These are phyloP conservation scores for Halteria grandinella DNA, from an alignment of 73 alveolate species.

Conservation along the genomic window DNA sequence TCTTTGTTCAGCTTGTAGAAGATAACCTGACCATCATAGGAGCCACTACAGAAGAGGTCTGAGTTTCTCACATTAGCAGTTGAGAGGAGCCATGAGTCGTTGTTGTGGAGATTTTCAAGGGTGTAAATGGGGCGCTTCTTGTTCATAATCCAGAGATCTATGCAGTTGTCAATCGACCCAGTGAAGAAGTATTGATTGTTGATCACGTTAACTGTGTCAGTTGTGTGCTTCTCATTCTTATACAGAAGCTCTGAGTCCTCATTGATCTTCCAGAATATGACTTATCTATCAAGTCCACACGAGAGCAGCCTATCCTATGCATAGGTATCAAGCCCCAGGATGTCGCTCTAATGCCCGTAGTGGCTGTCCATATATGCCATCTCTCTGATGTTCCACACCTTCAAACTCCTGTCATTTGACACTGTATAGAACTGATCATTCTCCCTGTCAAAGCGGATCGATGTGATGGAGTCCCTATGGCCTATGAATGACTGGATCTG, in stretches of 20 bases:
- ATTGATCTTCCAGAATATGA: constrained; percentile 69
- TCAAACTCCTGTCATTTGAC: constrained; percentile 62
- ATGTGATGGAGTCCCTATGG: constrained; percentile 72
- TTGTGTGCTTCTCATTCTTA: constrained; percentile 57
- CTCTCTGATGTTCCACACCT: constrained; percentile 76
- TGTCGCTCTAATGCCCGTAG: constrained; percentile 69
- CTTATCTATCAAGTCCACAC: constrained; percentile 70
- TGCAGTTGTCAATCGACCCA: constrained; percentile 55
- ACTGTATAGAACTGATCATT: constrained; percentile 64
- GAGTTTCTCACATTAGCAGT: constrained; percentile 56
- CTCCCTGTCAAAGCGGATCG: constrained; percentile 57
- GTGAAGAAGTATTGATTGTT: constrained; percentile 64
- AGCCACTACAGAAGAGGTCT: constrained; percentile 66
- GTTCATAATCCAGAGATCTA: constrained; percentile 74
- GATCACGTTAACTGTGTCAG: constrained; percentile 59
- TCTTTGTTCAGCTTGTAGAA: constrained; percentile 65
- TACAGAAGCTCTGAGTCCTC: constrained; percentile 79
- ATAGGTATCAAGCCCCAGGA: constrained; percentile 59
- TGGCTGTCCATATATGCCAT: constrained; percentile 72
- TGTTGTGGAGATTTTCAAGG: constrained; percentile 47
- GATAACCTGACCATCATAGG: constrained; percentile 53
- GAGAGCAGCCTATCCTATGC: constrained; percentile 63
- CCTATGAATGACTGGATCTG: constrained; percentile 66
- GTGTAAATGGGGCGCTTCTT: constrained; percentile 68
- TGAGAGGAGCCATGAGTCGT: constrained; percentile 56